A percentile compares a stretch with the other conserved stretches of the same genome.
Conservation (phyloP, 1,284 basidiomycete species). For the Sphaerobolus stellatus region DNA sequence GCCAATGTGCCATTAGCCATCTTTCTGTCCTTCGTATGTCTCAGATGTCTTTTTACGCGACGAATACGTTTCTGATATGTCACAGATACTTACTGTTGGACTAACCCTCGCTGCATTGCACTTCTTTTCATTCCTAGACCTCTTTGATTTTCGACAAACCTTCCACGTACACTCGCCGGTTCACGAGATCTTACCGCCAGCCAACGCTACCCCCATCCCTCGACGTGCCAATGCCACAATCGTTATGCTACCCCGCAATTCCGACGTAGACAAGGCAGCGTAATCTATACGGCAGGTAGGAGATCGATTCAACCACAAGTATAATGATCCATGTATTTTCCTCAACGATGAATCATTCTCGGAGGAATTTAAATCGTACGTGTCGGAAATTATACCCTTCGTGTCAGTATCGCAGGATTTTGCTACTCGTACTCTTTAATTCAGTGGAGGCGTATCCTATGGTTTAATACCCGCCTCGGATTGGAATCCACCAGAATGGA, state of each 20-base stretch:
- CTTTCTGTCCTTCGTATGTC: too few species aligned
- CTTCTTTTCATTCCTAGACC: too few species aligned
- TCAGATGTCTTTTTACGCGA: too few species aligned
- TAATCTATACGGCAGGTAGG: constrained; percentile 55
- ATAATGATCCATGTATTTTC: constrained; percentile 70
- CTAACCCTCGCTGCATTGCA: too few species aligned
- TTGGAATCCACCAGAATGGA: constrained; percentile 83
- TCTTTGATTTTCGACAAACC: too few species aligned
- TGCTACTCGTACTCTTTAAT: constrained; percentile 55
- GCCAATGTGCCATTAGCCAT: too few species aligned
- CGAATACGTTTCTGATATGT: too few species aligned
- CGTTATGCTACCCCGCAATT: constrained; percentile 48
- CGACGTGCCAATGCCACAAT: constrained; percentile 52
- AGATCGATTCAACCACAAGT: constrained; percentile 62
- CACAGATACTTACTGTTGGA: too few species aligned
- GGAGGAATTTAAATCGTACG: constrained; percentile 64
- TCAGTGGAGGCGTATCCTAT: constrained; percentile 57
- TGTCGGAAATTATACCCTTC: constrained; percentile 2
- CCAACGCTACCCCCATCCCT: too few species aligned
- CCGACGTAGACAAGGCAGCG: constrained; percentile 53
- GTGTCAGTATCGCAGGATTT: background rate
- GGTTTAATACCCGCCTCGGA: constrained; percentile 70
- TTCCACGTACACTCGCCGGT: too few species aligned
- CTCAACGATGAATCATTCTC: constrained; percentile 71
- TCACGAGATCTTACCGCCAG: too few species aligned